Percentiles rank a stretch among this genome's conserved stretches.
Evolutionary conservation across 345 rosid genomes (phyloP).

Genomic region (Salix exigua): DNA sequence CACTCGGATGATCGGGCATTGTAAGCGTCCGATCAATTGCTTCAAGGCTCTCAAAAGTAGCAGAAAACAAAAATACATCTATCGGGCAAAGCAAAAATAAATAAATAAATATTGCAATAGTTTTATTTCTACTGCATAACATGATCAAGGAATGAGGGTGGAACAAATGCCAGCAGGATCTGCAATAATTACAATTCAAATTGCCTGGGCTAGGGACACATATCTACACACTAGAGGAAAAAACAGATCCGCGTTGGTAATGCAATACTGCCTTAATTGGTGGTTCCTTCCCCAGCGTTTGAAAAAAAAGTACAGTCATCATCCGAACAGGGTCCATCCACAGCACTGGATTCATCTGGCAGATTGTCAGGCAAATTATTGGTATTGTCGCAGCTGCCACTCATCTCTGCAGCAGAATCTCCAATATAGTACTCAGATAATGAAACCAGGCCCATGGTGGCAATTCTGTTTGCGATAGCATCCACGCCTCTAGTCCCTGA

Average conservation of each 20-base stretch:
- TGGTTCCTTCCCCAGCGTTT: constrained; percentile 14
- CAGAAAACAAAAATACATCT: not conserved
- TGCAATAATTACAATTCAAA: constrained; percentile 36
- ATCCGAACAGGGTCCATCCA: constrained; percentile 18
- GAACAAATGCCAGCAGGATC: constrained; percentile 7
- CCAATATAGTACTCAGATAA: constrained; percentile 28
- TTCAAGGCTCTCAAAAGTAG: not conserved
- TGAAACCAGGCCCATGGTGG: constrained; percentile 41
- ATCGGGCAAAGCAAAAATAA: not conserved
- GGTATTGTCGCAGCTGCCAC: constrained; percentile 5
- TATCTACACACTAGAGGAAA: constrained; percentile 19
- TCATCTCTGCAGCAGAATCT: not conserved
- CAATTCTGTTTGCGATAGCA: constrained; percentile 35
- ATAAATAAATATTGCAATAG: not conserved
- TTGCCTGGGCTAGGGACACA: constrained; percentile 22
- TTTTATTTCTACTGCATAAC: not conserved
- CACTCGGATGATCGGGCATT: not conserved
- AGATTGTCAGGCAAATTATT: constrained; percentile 2
- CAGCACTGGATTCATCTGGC: constrained; percentile 12
- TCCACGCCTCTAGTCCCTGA: constrained; percentile 45
- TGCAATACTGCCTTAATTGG: not conserved
- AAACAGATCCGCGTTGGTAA: constrained; percentile 12
- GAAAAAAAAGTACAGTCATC: constrained; percentile 4
- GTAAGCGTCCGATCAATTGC: not conserved
- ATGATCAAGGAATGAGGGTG: not conserved